Evolutionary conservation across 768 basidiomycete genomes (phyloP).

Genomic region (Mrakia blollopis): DNA sequence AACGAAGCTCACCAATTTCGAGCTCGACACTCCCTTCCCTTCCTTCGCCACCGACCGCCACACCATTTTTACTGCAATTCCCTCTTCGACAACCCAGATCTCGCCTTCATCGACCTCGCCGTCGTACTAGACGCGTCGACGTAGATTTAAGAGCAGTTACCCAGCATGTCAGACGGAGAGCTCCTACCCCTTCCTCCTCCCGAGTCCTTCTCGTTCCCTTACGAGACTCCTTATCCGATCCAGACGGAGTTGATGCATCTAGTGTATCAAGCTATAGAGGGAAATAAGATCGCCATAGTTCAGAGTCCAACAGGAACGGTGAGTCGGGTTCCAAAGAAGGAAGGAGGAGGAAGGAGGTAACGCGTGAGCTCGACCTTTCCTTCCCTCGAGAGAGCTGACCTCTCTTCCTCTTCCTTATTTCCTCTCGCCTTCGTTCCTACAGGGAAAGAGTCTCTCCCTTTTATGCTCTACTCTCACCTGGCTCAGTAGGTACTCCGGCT

Average conservation of each 20-base stretch:
- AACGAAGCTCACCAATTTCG: too few species aligned
- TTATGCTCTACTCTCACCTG: constrained; percentile 18
- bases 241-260: constrained; percentile 84
- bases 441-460: constrained; percentile 72
- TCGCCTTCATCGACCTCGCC: too few species aligned
- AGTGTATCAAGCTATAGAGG: constrained; percentile 72
- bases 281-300: constrained; percentile 66
- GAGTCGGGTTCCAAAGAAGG: constrained; percentile 36
- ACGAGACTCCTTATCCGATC: constrained; percentile 71
- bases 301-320: constrained; percentile 89
- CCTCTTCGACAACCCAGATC: too few species aligned
- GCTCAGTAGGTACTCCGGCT: neutral
- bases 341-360: constrained; percentile 8
- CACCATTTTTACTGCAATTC: too few species aligned
- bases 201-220: constrained; percentile 72
- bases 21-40: too few species aligned
- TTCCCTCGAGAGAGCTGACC: neutral
- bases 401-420: neutral
- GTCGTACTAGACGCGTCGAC: too few species aligned
- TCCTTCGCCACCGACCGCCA: too few species aligned
- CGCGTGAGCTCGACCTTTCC: too few species aligned
- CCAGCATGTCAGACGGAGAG: neutral
- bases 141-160: too few species aligned
- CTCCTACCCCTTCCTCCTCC: constrained; percentile 56
- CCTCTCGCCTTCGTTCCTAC: neutral